Evolutionary conservation across 2,329 filamentous ascomycete species (phyloP).

Genomic region (Trichoderma breve): DNA sequence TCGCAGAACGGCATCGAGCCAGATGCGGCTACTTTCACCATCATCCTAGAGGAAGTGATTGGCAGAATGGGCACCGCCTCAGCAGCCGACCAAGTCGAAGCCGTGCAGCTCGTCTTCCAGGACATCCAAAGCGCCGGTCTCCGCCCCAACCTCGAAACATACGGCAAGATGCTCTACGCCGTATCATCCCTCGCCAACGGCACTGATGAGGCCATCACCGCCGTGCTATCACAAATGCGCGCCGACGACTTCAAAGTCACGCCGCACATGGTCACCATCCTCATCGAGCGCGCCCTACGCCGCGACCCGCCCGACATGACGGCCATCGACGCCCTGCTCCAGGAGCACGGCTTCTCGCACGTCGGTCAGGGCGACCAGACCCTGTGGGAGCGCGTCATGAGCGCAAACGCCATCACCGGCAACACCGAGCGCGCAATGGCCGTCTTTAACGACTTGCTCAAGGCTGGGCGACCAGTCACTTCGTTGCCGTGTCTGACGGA

Average conservation of each 20-base stretch:
- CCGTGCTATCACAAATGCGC: slow-evolving; percentile 63
- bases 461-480: slow-evolving; percentile 40
- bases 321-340: slow-evolving; percentile 60
- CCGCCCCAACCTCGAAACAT: slow-evolving; percentile 60
- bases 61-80: slow-evolving; percentile 39
- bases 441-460: slow-evolving; percentile 46
- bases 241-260: slow-evolving; percentile 51
- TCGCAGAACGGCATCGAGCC: slow-evolving; percentile 51
- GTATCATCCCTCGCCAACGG: slow-evolving; percentile 37
- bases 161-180: slow-evolving; percentile 66
- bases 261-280: slow-evolving; percentile 70
- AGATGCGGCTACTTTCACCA: slow-evolving; percentile 69
- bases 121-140: slow-evolving; percentile 59
- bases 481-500: slow-evolving; percentile 44
- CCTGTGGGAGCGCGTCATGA: slow-evolving; percentile 69
- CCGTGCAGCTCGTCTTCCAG: slow-evolving; percentile 54
- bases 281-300: slow-evolving; percentile 66
- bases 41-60: slow-evolving; percentile 63
- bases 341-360: slow-evolving; percentile 48
- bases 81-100: slow-evolving; percentile 49
- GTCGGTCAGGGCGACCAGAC: slow-evolving; percentile 51
- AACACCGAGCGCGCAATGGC: slow-evolving; percentile 49
- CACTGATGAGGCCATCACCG: slow-evolving; percentile 51
- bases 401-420: slow-evolving; percentile 59
- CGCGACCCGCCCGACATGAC: slow-evolving; percentile 55